These are phyloP conservation scores for Penicillium longicatenatum DNA, from an alignment of 495 filamentous ascomycete genomes.

Conservation along the genomic window DNA sequence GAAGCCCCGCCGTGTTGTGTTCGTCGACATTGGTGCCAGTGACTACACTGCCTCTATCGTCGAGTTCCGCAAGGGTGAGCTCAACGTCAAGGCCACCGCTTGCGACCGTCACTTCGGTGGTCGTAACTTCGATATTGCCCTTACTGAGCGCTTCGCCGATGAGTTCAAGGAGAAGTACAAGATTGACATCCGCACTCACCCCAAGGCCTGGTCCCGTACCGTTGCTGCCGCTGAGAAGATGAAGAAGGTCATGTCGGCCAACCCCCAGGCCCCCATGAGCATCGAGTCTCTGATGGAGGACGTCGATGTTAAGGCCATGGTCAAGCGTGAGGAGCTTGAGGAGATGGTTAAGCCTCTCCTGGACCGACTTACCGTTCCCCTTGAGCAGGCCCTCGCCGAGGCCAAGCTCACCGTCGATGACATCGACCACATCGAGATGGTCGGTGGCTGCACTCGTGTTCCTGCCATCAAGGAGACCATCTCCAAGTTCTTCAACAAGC, in stretches of 20 bases:
- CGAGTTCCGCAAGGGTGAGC: constrained; percentile 96
- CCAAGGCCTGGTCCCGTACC: constrained; percentile 86
- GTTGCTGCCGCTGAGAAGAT: constrained; percentile 89
- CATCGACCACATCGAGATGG: constrained; percentile 91
- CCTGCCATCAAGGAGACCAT: constrained; percentile 90
- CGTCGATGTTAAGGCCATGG: constrained; percentile 81
- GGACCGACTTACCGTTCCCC: constrained; percentile 66
- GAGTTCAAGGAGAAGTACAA: constrained; percentile 95
- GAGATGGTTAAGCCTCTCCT: constrained; percentile 84
- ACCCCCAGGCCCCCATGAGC: constrained; percentile 89
- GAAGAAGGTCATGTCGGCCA: constrained; percentile 98
- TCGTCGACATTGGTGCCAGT: constrained; percentile 95
- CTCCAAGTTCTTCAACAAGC: constrained; percentile 87
- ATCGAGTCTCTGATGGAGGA: constrained; percentile 99
- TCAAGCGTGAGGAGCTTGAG: constrained; percentile 95
- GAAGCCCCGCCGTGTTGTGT: constrained; percentile 88
- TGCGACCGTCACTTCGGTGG: constrained; percentile 97
- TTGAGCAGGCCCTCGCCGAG: constrained; percentile 90
- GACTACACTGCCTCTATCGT: constrained; percentile 94
- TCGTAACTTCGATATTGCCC: constrained; percentile 91
- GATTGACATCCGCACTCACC: constrained; percentile 85
- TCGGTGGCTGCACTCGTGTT: constrained; percentile 94
- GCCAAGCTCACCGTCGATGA: constrained; percentile 87
- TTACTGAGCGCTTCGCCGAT: constrained; percentile 90
- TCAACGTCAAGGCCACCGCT: constrained; percentile 89